Evolutionary conservation across 257 asterid species (phyloP).

Genomic region (Verbascum thapsus): DNA sequence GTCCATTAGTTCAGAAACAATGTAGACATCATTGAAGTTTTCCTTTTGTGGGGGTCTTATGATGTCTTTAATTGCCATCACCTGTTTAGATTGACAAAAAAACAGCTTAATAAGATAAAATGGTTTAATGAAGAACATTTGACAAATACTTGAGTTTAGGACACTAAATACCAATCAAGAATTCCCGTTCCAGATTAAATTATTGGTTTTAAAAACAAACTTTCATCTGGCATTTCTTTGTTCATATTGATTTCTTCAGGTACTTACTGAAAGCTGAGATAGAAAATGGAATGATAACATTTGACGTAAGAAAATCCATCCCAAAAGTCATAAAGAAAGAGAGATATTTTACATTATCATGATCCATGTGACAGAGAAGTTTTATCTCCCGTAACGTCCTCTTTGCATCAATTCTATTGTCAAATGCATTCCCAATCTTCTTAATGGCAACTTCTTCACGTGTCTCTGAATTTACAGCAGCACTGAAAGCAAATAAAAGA

Average conservation of each 20-base stretch:
- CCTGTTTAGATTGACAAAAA: slow-evolving; percentile 40
- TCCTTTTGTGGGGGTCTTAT: slow-evolving; percentile 85
- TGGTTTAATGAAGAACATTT: neutral
- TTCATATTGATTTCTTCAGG: too few relatives aligned
- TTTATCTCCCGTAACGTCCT: slow-evolving; percentile 80
- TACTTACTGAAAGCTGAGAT: too few relatives aligned
- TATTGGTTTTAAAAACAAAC: too few relatives aligned
- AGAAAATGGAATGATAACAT: too few relatives aligned
- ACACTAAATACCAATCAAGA: neutral
- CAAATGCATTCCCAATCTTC: slow-evolving; percentile 92
- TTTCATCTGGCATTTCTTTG: too few relatives aligned
- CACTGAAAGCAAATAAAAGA: slow-evolving; percentile 50
- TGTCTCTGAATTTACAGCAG: slow-evolving; percentile 82
- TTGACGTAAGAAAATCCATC: neutral
- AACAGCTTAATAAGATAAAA: slow-evolving; percentile 3
- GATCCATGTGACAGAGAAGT: slow-evolving; percentile 83
- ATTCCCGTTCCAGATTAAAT: neutral
- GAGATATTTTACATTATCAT: slow-evolving; percentile 58
- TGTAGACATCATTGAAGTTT: slow-evolving; percentile 89
- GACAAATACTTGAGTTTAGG: neutral
- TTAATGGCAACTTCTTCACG: slow-evolving; percentile 85
- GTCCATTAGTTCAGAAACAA: slow-evolving; percentile 82
- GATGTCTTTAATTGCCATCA: slow-evolving; percentile 74
- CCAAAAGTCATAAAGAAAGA: too few relatives aligned
- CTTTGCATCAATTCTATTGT: slow-evolving; percentile 82